phyloP scores from a whole-genome alignment of 176 grass and related monocot genomes.

The Oryza longistaminata region DNA sequence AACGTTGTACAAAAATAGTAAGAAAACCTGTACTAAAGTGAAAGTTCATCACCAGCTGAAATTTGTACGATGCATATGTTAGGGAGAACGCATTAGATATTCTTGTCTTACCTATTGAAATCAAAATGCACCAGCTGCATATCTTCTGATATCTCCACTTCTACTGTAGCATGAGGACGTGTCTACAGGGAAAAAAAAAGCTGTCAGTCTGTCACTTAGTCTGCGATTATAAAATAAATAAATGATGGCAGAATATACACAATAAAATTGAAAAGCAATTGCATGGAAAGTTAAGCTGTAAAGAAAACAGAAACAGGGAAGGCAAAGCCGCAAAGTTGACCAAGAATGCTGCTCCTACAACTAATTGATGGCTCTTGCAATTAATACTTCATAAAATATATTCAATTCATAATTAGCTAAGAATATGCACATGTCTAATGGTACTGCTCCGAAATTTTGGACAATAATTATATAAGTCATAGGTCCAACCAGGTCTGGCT shows the following conservation, averaged over 20 bases:
- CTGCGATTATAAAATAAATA: not conserved
- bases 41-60: not conserved
- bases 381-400: conserved; percentile 19
- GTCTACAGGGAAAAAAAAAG: conserved; percentile 61
- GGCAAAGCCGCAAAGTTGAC: not conserved
- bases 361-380: conserved; percentile 2
- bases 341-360: not conserved
- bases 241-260: not conserved
- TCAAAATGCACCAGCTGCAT: conserved; percentile 99
- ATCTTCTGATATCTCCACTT: conserved; percentile 99
- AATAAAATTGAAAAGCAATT: not conserved
- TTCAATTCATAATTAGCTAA: conserved; percentile 1
- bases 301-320: not conserved
- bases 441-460: not conserved
- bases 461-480: conserved; percentile 19
- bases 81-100: conserved; percentile 9
- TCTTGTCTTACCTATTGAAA: conserved; percentile 82
- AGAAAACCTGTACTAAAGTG: not conserved
- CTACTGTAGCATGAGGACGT: conserved; percentile 97
- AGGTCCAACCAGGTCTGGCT: not conserved
- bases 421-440: not conserved
- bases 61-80: not conserved
- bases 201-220: not conserved
- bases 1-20: not conserved
- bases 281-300: not conserved